Evolutionary conservation across 2,329 filamentous ascomycete species (phyloP).

Genomic region (Dactylellina cionopaga): DNA sequence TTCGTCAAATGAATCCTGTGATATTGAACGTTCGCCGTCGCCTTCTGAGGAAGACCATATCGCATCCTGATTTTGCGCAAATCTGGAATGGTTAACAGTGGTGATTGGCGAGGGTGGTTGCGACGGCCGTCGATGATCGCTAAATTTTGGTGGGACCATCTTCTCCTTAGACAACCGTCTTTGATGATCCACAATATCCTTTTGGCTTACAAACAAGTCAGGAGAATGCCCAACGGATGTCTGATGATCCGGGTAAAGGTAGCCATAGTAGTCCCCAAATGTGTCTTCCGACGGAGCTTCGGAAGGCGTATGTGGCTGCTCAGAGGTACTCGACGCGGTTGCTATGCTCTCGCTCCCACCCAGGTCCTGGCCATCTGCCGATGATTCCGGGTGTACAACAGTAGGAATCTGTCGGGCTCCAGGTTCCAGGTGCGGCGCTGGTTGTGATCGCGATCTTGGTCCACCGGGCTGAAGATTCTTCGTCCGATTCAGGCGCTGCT

Average conservation of each 20-base stretch:
- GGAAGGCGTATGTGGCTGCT: conserved; percentile 42
- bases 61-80: conserved; percentile 53
- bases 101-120: conserved; percentile 52
- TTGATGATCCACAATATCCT: conserved; percentile 55
- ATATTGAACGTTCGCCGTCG: conserved; percentile 51
- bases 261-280: conserved; percentile 43
- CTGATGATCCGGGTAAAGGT: conserved; percentile 54
- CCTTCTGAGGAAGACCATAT: conserved; percentile 54
- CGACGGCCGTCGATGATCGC: conserved; percentile 53
- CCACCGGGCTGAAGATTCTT: conserved; percentile 49
- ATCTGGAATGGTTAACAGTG: conserved; percentile 38
- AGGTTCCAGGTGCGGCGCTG: conserved; percentile 41
- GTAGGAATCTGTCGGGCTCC: conserved; percentile 32
- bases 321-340: conserved; percentile 45
- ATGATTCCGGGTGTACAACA: conserved; percentile 34
- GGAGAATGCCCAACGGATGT: conserved; percentile 39
- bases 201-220: conserved; percentile 56
- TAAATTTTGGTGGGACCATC: conserved; percentile 54
- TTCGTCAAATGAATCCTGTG: conserved; percentile 54
- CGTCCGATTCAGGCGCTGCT: conserved; percentile 44
- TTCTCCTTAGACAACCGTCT: conserved; percentile 55
- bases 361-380: conserved; percentile 30
- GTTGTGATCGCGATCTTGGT: conserved; percentile 46
- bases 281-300: conserved; percentile 35
- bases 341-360: conserved; percentile 43